Base-by-base conservation (phyloP, 148 eudicot genomes). In the Diospyros kaki region DNA sequence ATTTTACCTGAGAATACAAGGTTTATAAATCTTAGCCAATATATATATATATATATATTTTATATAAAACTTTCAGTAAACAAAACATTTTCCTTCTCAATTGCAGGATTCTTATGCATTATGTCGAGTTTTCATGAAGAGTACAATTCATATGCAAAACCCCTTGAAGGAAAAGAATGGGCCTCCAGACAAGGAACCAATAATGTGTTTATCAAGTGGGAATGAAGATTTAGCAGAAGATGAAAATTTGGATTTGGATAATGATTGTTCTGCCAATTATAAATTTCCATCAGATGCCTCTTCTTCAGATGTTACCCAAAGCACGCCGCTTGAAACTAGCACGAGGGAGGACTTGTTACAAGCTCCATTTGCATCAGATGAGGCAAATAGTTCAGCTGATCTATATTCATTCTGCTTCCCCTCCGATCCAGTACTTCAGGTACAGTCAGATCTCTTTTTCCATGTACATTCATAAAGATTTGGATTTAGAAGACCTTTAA, bases 111-210 rank as follows among this genome's bases (percentile, higher is more conserved):
- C 88, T 0, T 89, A 89, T 75, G 93, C 93, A 50, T 67, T 89
- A 3, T 89, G 93, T 68, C 79, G 93, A 60, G 86, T 89, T 62
- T 81, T 89, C 87, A 87, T 87, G 84, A 89, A 89, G 68, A 56
- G 28, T 28, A 28, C 83, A 74, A 72, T 75, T 60, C 44, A 80
- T 42, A 74, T 60, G 64, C 76, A 60, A 53, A 79, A 75, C 13
- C 50, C 80, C 4, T 4, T 6, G 17, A 58, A 58, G 62, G n/a
- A 5, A 77, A 73, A 45, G 64, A 69, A 2, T 38, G 46, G 4
- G 78, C 78, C 38, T 50, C 75, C 4, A 42, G 13, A 13, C 63
- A 77, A 28, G 28, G 28, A 28, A 28, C 28, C 28, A 28, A 28
- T 28, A 28, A 28, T 28, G 28, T 28, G 28, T 28, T 28, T 28